Conservation (phyloP, 371 early-diverging fungal genomes). For the Amoeboaphelidium protococcarum region DNA sequence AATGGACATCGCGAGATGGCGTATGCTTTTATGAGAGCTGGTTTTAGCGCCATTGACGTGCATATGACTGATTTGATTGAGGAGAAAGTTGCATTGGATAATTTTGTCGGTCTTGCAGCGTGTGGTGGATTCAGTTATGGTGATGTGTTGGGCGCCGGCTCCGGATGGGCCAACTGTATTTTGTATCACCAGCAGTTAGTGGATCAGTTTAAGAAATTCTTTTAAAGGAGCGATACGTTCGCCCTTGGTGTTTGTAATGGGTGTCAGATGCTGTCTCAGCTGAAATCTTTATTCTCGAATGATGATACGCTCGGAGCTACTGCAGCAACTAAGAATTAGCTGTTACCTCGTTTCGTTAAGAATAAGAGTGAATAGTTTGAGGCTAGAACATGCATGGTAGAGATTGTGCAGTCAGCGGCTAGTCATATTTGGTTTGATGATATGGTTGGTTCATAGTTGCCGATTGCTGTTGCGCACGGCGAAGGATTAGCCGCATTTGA, state of each 20-base stretch:
- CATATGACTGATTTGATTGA: conserved; percentile 82
- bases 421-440: conserved; percentile 46
- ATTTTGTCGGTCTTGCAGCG: conserved; percentile 62
- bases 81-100: conserved; percentile 27
- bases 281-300: conserved; percentile 25
- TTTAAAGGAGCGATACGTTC: conserved; percentile 62
- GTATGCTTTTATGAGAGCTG: conserved; percentile 64
- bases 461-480: conserved; percentile 86
- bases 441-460: conserved; percentile 69
- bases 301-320: conserved; percentile 14
- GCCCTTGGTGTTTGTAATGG: conserved; percentile 89
- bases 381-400: conserved; percentile 55
- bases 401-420: conserved; percentile 15
- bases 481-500: conserved; percentile 70
- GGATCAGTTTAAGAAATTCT: conserved; percentile 47
- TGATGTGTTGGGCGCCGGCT: conserved; percentile 86
- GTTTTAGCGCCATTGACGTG: conserved; percentile 72
- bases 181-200: conserved; percentile 37
- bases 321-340: conserved; percentile 29
- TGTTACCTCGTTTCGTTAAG: conserved; percentile 53
- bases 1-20: conserved; percentile 85
- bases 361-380: conserved; percentile 82
- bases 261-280: conserved; percentile 75
- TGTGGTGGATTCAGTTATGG: conserved; percentile 95
- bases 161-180: conserved; percentile 84